phyloP scores from a whole-genome alignment of 441 rosid genomes.

The Mallotus japonicus region DNA sequence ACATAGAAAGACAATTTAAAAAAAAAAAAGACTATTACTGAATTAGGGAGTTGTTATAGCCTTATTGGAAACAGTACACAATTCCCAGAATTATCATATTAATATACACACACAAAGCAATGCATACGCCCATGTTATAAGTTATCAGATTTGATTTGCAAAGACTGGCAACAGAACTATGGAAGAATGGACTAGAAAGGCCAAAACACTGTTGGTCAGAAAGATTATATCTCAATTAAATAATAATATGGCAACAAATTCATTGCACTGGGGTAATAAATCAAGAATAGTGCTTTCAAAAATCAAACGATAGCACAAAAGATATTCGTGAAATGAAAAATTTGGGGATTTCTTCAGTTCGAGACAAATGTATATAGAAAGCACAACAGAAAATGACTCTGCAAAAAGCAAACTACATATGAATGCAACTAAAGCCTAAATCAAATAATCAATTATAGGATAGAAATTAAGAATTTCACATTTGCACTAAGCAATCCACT shows the following conservation, averaged over 20 bases:
- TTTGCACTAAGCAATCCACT: too few species aligned
- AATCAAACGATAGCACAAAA: background rate
- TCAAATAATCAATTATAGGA: too few species aligned
- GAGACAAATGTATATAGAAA: background rate
- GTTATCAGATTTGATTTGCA: background rate
- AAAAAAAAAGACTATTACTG: background rate
- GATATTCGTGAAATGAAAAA: background rate
- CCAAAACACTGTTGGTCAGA: background rate
- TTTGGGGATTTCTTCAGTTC: background rate
- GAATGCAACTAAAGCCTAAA: background rate
- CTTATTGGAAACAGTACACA: background rate
- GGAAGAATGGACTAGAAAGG: background rate
- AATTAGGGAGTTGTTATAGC: background rate
- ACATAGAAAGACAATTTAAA: too few species aligned
- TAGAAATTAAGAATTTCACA: too few species aligned
- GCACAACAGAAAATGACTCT: background rate
- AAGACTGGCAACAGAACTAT: background rate
- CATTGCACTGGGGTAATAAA: background rate
- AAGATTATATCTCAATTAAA: background rate
- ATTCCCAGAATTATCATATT: background rate
- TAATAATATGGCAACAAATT: background rate
- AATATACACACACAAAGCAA: background rate
- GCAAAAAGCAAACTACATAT: background rate
- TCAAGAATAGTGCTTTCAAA: background rate
- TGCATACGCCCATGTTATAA: background rate